phyloP scores from a whole-genome alignment of 1,139 yeast species.

The Trichomonascaceae sp. region DNA sequence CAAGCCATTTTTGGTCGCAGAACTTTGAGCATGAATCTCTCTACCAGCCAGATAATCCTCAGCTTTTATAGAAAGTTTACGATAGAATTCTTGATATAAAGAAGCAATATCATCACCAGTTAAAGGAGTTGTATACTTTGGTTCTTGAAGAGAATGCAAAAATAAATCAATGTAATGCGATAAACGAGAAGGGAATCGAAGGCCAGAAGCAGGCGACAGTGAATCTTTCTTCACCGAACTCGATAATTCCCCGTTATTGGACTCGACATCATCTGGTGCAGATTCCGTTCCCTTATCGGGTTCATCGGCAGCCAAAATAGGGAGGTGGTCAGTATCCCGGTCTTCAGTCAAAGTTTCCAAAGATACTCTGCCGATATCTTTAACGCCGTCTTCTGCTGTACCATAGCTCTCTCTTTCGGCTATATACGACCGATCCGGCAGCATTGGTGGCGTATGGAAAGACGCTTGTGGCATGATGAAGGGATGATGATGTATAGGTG shows the following conservation, averaged over 20 bases:
- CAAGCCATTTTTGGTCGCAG: constrained; percentile 10
- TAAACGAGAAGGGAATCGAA: constrained; percentile 37
- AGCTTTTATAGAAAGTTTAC: constrained; percentile 29
- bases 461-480: neutral
- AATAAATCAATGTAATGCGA: constrained; percentile 37
- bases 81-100: constrained; percentile 50
- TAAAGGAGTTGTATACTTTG: constrained; percentile 49
- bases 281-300: neutral
- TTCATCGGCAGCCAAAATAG: neutral
- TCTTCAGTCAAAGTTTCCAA: neutral
- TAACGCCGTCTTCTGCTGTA: neutral
- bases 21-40: neutral
- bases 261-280: neutral
- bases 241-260: neutral
- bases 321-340: neutral
- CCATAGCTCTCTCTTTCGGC: constrained; percentile 10
- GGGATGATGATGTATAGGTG: neutral
- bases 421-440: constrained; percentile 6
- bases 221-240: neutral
- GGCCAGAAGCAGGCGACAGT: constrained; percentile 79
- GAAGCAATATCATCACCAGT: constrained; percentile 46
- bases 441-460: constrained; percentile 8
- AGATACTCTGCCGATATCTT: neutral
- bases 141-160: constrained; percentile 47
- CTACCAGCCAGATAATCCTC: constrained; percentile 24